A percentile compares a stretch with the other conserved stretches of the same genome.
Evolutionary conservation across 768 basidiomycete genomes (phyloP).

Genomic region (Hypholoma fasciculare): DNA sequence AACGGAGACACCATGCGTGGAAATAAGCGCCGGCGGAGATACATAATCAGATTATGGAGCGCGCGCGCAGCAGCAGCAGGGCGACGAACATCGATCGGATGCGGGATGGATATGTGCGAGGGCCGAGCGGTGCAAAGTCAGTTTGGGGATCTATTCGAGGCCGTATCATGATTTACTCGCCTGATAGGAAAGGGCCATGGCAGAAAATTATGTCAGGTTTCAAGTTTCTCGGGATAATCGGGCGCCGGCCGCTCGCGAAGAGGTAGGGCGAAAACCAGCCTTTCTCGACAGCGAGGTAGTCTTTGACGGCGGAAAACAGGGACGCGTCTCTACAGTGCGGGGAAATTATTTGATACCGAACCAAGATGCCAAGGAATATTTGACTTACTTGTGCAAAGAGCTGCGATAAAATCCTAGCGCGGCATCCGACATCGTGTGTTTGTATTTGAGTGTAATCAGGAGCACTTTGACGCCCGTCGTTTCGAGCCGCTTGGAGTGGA

Average conservation of each 20-base stretch:
- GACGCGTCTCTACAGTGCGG: constrained; percentile 44
- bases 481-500: constrained; percentile 52
- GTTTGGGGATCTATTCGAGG: not conserved
- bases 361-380: not conserved
- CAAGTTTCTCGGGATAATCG: constrained; percentile 61
- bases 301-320: constrained; percentile 59
- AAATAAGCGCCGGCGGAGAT: not conserved
- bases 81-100: not conserved
- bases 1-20: not conserved
- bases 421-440: constrained; percentile 58
- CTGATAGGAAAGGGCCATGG: constrained; percentile 62
- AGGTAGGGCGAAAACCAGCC: constrained; percentile 72
- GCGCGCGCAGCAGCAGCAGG: not conserved
- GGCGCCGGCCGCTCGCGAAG: constrained; percentile 59
- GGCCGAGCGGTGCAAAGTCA: not conserved
- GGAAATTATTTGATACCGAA: constrained; percentile 3
- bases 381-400: constrained; percentile 52
- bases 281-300: constrained; percentile 62
- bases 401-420: constrained; percentile 62
- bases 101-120: not conserved
- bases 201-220: constrained; percentile 67
- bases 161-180: constrained; percentile 24
- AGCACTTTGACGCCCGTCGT: constrained; percentile 59
- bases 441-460: constrained; percentile 60
- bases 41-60: not conserved